Conservation (phyloP, 2,329 filamentous ascomycete species). For the Stachybotrys elegans region DNA sequence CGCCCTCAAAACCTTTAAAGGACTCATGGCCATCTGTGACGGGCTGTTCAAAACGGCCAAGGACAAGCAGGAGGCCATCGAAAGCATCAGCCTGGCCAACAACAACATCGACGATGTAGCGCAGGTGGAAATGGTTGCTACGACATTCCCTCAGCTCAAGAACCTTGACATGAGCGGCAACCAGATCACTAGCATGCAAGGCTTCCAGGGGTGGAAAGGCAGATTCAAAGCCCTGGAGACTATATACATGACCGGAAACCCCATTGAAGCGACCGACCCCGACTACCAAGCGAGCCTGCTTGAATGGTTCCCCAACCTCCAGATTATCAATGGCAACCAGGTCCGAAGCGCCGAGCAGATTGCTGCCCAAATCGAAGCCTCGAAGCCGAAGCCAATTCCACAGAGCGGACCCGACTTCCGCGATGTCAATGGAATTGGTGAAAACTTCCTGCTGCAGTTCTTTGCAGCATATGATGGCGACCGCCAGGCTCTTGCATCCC, state of each 20-base stretch:
- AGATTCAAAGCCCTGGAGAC: slow-evolving; percentile 77
- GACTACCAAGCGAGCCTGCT: slow-evolving; percentile 64
- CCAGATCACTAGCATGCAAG: slow-evolving; percentile 62
- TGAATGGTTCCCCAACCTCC: slow-evolving; percentile 78
- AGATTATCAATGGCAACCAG: slow-evolving; percentile 68
- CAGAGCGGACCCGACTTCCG: slow-evolving; percentile 63
- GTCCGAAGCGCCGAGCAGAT: slow-evolving; percentile 70
- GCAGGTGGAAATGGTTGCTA: slow-evolving; percentile 68
- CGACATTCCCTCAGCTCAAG: slow-evolving; percentile 77
- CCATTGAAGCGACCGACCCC: slow-evolving; percentile 57
- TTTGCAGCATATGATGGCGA: slow-evolving; percentile 70
- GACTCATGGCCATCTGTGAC: slow-evolving; percentile 82
- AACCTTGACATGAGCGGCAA: slow-evolving; percentile 89
- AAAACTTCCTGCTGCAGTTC: slow-evolving; percentile 71
- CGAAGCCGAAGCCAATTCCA: slow-evolving; percentile 54
- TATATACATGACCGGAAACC: slow-evolving; percentile 72
- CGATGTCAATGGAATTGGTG: slow-evolving; percentile 69
- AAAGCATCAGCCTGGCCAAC: slow-evolving; percentile 74
- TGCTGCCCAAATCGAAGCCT: slow-evolving; percentile 42
- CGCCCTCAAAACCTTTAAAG: slow-evolving; percentile 84
- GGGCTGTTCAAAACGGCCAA: slow-evolving; percentile 66
- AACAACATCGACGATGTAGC: slow-evolving; percentile 72
- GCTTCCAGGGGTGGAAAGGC: slow-evolving; percentile 70
- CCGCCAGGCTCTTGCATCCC: slow-evolving; percentile 54
- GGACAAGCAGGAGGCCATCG: slow-evolving; percentile 71